Percentiles rank a stretch among this genome's conserved stretches.
Evolutionary conservation across 257 asterid genomes (phyloP).

Genomic region (Verbascum thapsus): DNA sequence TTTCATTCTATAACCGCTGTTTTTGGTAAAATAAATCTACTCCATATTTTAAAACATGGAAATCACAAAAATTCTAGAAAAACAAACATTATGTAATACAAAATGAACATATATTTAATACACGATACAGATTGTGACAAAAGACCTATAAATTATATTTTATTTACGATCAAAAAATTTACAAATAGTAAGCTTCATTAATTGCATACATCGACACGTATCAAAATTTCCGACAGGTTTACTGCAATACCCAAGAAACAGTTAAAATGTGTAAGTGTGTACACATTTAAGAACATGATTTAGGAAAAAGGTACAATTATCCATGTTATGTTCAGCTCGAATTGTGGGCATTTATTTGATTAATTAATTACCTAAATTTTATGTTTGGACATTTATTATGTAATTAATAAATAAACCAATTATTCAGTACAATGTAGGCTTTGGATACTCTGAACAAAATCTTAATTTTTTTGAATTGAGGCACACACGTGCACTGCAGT

Average conservation of each 20-base stretch:
- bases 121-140: no score
- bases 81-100: no score
- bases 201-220: constrained; percentile 5
- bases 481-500: constrained; percentile 43
- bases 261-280: not conserved
- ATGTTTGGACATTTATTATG: not conserved
- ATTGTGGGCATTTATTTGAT: constrained; percentile 17
- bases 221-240: not conserved
- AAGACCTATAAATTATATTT: no score
- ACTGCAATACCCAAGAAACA: constrained; percentile 21
- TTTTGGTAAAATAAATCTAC: no score
- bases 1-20: no score
- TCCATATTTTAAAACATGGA: no score
- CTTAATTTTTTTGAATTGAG: constrained; percentile 13
- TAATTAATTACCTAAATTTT: not conserved
- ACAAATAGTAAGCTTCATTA: not conserved
- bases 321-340: constrained; percentile 12
- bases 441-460: constrained; percentile 41
- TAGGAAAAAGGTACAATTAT: not conserved
- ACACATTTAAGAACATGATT: not conserved
- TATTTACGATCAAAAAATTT: no score
- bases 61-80: no score
- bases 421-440: constrained; percentile 9
- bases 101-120: no score
- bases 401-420: not conserved